Percentiles rank a stretch among this genome's conserved stretches.
Evolutionary conservation across 805 yeast species (phyloP).

Genomic region (Wickerhamiella kurtzmanii): DNA sequence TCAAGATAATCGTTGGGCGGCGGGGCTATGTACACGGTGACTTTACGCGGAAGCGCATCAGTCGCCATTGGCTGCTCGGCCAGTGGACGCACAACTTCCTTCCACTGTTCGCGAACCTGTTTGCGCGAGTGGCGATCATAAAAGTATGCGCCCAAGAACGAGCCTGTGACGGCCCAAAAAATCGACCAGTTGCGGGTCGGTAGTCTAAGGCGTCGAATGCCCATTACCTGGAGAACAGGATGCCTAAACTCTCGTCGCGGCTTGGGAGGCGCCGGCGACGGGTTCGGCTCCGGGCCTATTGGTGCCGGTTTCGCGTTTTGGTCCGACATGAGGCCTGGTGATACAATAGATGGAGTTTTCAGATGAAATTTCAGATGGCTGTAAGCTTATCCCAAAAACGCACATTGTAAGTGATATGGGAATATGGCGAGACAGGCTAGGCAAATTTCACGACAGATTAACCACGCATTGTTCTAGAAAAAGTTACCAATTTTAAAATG

Average conservation of each 20-base stretch:
- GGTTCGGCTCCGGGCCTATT: conserved; percentile 1
- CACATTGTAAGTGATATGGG: background rate
- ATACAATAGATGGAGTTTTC: no score
- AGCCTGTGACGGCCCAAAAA: conserved; percentile 60
- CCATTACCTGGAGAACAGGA: conserved; percentile 78
- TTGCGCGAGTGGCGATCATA: conserved; percentile 70
- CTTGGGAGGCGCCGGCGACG: conserved; percentile 1
- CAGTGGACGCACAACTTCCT: conserved; percentile 41
- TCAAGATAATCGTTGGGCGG: conserved; percentile 88
- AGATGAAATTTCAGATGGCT: background rate
- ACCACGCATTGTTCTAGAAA: background rate
- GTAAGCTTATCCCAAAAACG: no score
- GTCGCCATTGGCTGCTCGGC: conserved; percentile 37
- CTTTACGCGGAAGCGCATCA: conserved; percentile 51
- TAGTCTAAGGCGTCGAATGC: conserved; percentile 58
- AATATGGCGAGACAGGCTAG: no score
- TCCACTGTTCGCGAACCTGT: conserved; percentile 49
- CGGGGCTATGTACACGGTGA: conserved; percentile 82
- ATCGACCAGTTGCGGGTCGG: conserved; percentile 92
- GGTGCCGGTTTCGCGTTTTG: background rate
- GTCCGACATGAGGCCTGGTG: background rate
- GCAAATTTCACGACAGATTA: background rate
- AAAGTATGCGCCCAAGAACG: conserved; percentile 57
- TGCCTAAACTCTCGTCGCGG: conserved; percentile 25
- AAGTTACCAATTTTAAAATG: background rate